phyloP scores from a whole-genome alignment of 345 rosid species.

The Gossypium raimondii region DNA sequence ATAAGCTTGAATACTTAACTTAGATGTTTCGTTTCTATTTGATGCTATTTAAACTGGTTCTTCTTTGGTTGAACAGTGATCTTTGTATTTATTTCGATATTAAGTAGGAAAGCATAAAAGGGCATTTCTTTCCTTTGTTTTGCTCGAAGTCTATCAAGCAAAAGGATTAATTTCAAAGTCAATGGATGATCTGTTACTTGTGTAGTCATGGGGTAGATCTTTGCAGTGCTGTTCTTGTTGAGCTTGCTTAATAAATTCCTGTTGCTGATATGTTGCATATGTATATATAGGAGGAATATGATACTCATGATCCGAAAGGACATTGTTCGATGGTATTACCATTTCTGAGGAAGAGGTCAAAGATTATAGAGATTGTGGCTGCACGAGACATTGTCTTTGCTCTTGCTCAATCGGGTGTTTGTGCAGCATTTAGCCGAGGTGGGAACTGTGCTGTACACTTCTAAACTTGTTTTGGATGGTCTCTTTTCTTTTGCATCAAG shows the following conservation, averaged over 20 bases:
- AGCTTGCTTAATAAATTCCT: background rate
- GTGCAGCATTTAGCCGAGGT: constrained; percentile 96
- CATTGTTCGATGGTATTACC: constrained; percentile 75
- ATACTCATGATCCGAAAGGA: constrained; percentile 93
- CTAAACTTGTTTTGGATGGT: background rate
- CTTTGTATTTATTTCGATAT: background rate
- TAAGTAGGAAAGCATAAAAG: background rate
- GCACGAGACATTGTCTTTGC: constrained; percentile 94
- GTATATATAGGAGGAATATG: constrained; percentile 71
- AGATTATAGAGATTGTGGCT: constrained; percentile 91
- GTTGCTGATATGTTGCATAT: background rate
- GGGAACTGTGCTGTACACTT: background rate
- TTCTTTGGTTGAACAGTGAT: background rate
- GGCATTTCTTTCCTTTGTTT: background rate
- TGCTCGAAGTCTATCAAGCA: background rate
- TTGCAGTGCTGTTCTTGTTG: background rate
- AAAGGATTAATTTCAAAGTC: background rate
- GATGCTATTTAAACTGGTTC: background rate
- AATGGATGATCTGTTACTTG: background rate
- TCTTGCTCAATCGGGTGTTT: constrained; percentile 91
- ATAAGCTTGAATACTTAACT: background rate
- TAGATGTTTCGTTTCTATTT: background rate
- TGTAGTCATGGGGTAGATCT: background rate
- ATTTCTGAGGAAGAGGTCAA: constrained; percentile 82
- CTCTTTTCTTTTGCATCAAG: background rate